Percentiles rank a stretch among this genome's conserved stretches.
Conservation (phyloP, 768 basidiomycete genomes). For the Tylopilus subfusipes region DNA sequence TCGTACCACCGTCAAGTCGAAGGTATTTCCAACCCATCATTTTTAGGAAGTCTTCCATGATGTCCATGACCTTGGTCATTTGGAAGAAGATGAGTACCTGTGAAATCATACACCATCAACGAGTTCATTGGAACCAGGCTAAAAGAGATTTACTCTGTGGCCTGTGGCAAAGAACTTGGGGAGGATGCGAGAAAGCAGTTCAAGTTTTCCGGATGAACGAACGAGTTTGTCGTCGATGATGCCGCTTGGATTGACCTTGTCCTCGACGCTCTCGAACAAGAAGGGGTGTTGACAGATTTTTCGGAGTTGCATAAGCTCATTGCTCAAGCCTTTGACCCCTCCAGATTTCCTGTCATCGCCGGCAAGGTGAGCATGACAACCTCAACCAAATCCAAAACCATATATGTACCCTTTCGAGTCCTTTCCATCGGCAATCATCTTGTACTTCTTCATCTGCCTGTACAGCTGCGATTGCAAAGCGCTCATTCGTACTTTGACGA, state of each 20-base stretch:
- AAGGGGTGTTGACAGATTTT: constrained; percentile 99
- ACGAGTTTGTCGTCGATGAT: constrained; percentile 82
- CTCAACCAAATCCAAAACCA: background rate
- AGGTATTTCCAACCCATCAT: constrained; percentile 84
- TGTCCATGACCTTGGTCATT: constrained; percentile 99
- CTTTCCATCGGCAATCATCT: constrained; percentile 89
- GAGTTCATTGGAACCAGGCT: background rate
- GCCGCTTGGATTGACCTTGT: constrained; percentile 83
- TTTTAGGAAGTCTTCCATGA: constrained; percentile 93
- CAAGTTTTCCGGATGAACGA: constrained; percentile 89
- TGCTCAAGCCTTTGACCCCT: constrained; percentile 86
- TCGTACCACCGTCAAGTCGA: constrained; percentile 94
- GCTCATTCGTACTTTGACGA: constrained; percentile 95
- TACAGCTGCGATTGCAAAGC: constrained; percentile 89
- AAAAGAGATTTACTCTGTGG: constrained; percentile 62
- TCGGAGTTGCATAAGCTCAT: constrained; percentile 95
- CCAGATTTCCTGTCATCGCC: constrained; percentile 50
- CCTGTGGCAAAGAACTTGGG: constrained; percentile 93
- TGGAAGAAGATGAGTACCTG: constrained; percentile 99
- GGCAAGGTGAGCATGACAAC: constrained; percentile 2
- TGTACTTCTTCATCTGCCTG: constrained; percentile 97
- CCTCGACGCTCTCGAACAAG: constrained; percentile 92
- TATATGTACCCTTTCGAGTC: constrained; percentile 64
- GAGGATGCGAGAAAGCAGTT: constrained; percentile 83
- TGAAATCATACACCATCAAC: background rate